Evolutionary conservation across 2,329 filamentous ascomycete species (phyloP).

Genomic region (Microdochium paspali): DNA sequence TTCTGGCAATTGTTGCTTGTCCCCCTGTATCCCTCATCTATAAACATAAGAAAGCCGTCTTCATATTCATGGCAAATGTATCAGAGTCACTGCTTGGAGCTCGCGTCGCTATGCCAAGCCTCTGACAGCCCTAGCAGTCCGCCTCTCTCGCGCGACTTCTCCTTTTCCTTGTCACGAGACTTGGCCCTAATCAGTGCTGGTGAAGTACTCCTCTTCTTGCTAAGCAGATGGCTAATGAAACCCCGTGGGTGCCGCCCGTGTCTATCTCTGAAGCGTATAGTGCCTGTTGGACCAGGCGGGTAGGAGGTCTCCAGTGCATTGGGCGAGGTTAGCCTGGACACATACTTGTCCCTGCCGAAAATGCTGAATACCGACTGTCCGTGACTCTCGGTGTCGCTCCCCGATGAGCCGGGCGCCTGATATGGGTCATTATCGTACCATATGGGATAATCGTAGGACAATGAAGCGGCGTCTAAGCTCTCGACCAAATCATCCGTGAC

Average conservation of each 20-base stretch:
- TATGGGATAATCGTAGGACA: constrained; percentile 24
- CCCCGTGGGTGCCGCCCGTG: constrained; percentile 25
- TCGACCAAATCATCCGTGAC: constrained; percentile 30
- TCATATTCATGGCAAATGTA: too few relatives aligned
- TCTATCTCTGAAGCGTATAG: constrained; percentile 24
- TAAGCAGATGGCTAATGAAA: constrained; percentile 32
- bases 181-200: constrained; percentile 15
- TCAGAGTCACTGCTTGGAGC: constrained; percentile 22
- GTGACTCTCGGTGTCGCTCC: constrained; percentile 31
- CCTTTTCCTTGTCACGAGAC: constrained; percentile 4
- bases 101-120: constrained; percentile 17
- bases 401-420: constrained; percentile 38
- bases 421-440: constrained; percentile 25
- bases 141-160: constrained; percentile 14
- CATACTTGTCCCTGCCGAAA: constrained; percentile 7
- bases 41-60: not conserved
- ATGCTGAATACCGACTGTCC: constrained; percentile 1
- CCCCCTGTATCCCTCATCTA: too few relatives aligned
- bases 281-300: constrained; percentile 17
- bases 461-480: constrained; percentile 25
- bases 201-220: constrained; percentile 15
- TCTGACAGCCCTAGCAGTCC: constrained; percentile 18
- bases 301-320: constrained; percentile 19
- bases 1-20: too few relatives aligned
- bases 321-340: constrained; percentile 13